Base-by-base conservation (phyloP, 1,139 yeast species). In the Saccharomyces pastorianus region DNA sequence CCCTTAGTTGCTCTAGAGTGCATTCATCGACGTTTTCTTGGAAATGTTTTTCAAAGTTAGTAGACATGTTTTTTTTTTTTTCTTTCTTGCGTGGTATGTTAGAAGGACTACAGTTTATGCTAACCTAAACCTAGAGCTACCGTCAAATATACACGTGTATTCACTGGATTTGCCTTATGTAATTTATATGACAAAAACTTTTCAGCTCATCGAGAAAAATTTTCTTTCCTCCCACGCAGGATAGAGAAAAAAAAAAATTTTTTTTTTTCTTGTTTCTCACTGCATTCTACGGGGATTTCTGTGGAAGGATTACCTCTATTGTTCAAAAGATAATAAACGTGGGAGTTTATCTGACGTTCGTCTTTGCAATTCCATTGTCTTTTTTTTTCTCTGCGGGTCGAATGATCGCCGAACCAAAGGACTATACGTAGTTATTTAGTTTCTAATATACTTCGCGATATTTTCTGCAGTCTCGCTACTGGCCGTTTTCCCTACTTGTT, bases 391-490 rank as follows among this genome's bases (percentile, higher is more conserved):
- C 44, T 38, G 44, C 44, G 44, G 44, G 44, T 38, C 44, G 44
- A 38, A 9, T 25, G 44, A 38, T 38, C 44, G 11, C 44, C 44
- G 44, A 9, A 23, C 44, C 13, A 20, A 20, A 38, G 44, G 13
- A 13, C 25, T 11, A 20, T 38, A 46, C 44, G 44, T 47, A 47
- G 23, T 47, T 27, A 47, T n/a, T 28, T 50, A 56, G 56, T 71
- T 70, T 58, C 71, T 80, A 48, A 85, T 83, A 63, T 85, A 84
- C 52, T 78, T 76, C 2, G 89, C 88, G 56, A 85, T 85, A 58
- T 79, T 80, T 67, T 84, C 89, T 3, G 89, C 89, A 4, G 89
- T 83, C 59, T 80, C 72, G 50, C 84, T 78, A 13, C 85, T 78
- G 2, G 85, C 84, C 11, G 76, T 67, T 65, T 84, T 84, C 1